phyloP scores from a whole-genome alignment of 202 grass and related monocot species.

The Carex arenaria region DNA sequence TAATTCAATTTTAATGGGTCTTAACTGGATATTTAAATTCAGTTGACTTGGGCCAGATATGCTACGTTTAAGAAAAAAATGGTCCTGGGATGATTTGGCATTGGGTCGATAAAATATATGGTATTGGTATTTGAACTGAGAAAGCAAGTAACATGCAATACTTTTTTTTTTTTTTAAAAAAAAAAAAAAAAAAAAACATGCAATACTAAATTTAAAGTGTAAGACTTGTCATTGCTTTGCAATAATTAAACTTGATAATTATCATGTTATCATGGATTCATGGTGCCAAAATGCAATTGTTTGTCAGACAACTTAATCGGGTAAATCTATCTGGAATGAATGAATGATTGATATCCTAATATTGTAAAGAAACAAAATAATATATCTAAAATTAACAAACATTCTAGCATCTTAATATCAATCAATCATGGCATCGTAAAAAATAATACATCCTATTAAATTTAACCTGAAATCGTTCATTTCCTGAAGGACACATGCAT shows the following conservation, averaged over 20 bases:
- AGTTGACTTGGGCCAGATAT: background rate
- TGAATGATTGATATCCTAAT: background rate
- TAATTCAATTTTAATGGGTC: background rate
- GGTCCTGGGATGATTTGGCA: background rate
- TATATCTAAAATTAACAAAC: background rate
- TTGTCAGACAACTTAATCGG: background rate
- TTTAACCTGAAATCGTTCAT: background rate
- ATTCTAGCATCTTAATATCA: background rate
- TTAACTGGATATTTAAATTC: background rate
- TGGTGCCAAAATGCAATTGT: background rate
- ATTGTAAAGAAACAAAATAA: background rate
- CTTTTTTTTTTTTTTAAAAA: too few relatives aligned
- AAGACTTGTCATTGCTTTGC: background rate
- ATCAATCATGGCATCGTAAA: background rate
- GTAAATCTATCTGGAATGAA: background rate
- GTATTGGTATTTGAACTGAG: background rate
- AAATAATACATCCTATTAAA: background rate
- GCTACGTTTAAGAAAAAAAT: background rate
- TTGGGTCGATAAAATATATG: too few relatives aligned
- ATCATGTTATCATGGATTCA: background rate
- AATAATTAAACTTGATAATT: background rate
- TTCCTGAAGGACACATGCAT: background rate
- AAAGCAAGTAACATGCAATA: background rate
- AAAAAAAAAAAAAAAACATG: too few relatives aligned
- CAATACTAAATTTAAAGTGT: background rate